These are phyloP conservation scores for Nepenthes mirabilis DNA, from an alignment of 148 eudicot genomes.

Conservation along the genomic window DNA sequence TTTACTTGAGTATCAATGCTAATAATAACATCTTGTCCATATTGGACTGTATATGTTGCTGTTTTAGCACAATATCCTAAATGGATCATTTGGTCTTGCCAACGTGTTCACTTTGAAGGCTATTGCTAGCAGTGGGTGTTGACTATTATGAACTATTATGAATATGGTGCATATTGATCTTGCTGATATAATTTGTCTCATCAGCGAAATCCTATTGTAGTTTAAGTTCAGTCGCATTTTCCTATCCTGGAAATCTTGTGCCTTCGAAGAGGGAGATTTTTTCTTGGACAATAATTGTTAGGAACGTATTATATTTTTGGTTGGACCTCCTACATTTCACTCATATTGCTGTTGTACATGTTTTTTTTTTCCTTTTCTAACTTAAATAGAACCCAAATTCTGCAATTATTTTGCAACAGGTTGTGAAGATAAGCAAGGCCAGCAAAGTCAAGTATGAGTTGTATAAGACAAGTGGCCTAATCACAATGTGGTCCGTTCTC, in stretches of 20 bases:
- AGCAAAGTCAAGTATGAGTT: conserved; percentile 94
- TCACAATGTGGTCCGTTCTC: conserved; percentile 38
- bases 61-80: background rate
- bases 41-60: background rate
- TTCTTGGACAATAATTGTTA: too few species aligned
- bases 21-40: background rate
- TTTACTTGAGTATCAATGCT: conserved; percentile 54
- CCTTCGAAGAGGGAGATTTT: too few species aligned
- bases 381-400: background rate
- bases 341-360: background rate
- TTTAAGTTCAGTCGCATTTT: background rate
- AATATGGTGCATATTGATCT: too few species aligned
- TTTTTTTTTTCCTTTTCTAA: background rate
- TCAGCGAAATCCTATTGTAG: too few species aligned
- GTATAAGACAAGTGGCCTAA: conserved; percentile 77
- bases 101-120: too few species aligned
- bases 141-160: too few species aligned
- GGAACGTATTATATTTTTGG: too few species aligned
- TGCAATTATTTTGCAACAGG: conserved; percentile 31
- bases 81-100: too few species aligned
- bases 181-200: too few species aligned
- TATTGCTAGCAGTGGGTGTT: too few species aligned
- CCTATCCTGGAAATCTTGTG: background rate
- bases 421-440: conserved; percentile 84
- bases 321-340: too few species aligned